Percentiles rank a stretch among this genome's conserved stretches.
Conservation (phyloP, 192 early-diverging fungal species). For the Lobosporangium transversale region DNA sequence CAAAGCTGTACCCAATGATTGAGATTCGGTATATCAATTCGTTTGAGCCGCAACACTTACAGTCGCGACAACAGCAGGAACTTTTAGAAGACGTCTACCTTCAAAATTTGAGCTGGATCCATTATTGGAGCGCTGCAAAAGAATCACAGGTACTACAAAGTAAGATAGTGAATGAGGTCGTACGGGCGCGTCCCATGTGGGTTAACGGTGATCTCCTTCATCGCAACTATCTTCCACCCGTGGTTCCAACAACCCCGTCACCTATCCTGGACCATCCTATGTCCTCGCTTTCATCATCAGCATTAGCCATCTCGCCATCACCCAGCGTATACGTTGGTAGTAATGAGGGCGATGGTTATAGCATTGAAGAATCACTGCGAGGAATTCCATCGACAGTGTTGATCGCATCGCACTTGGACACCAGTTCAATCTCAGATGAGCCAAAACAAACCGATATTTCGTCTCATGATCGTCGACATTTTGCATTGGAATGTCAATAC, state of each 20-base stretch:
- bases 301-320: neutral
- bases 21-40: slow-evolving; percentile 52
- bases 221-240: slow-evolving; percentile 34
- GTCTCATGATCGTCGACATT: too few species aligned
- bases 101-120: slow-evolving; percentile 41
- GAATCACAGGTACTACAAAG: slow-evolving; percentile 49
- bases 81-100: slow-evolving; percentile 34
- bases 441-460: neutral
- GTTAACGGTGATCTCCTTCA: slow-evolving; percentile 34
- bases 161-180: slow-evolving; percentile 49
- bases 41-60: slow-evolving; percentile 37
- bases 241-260: neutral
- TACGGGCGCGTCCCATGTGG: slow-evolving; percentile 46
- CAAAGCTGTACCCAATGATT: slow-evolving; percentile 20
- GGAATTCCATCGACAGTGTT: slow-evolving; percentile 31
- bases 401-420: slow-evolving; percentile 14
- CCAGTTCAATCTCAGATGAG: slow-evolving; percentile 5
- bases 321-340: slow-evolving; percentile 19
- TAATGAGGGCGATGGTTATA: neutral
- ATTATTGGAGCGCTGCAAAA: slow-evolving; percentile 51
- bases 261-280: neutral
- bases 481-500: neutral
- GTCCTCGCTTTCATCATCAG: neutral
- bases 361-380: neutral
- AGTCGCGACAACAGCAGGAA: slow-evolving; percentile 42